Evolutionary conservation across 257 asterid genomes (phyloP), one percentile per base, ranked within the genome.

Genomic region (Leptodermis oblonga): DNA sequence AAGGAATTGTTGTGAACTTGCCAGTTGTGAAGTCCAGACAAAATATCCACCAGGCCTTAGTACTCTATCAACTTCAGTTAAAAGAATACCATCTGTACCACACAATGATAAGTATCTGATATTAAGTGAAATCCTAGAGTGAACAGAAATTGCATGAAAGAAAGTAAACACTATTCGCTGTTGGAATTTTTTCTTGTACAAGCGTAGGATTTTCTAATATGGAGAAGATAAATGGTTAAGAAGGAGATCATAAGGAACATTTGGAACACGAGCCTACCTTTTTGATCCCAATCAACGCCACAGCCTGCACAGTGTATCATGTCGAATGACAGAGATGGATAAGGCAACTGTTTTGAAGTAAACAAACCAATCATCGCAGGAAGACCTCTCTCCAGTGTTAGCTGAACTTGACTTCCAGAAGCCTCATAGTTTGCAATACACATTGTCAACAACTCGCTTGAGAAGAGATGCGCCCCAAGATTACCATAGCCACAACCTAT

Each of bases 361-460:
- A 94, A 91, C 66, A 98, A 91, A 67, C 95, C 97, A 74, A 91
- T 84, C 95, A 94, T 85, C 53, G 99, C 99, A 13, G 99, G 99
- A 71, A 94, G 95, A 55, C 99, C 99, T 82, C 99, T 85, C 85
- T 94, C 99, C 41, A 89, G 95, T 62, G 98, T 94, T 65, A 94
- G 86, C 74, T 94, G 99, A 74, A 91, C 98, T 86, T 94, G 99
- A 84, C 99, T 94, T 65, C 99, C 99, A 15, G 99, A 94, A 30
- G 93, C 85, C 83, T 94, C 99, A 70, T 92, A 94, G 80, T 89
- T 86, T 6, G 99, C 99, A 68, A 89, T 53, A 73, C 99, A 94
- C 90, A 87, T 86, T 72, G 98, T 92, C 80, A 88, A 73, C 62
- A 94, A 84, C 77, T 91, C 87, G 79, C 73, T 78, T 7, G 96